Conservation (phyloP, 768 basidiomycete species). For the Rhodotorula babjevae region DNA sequence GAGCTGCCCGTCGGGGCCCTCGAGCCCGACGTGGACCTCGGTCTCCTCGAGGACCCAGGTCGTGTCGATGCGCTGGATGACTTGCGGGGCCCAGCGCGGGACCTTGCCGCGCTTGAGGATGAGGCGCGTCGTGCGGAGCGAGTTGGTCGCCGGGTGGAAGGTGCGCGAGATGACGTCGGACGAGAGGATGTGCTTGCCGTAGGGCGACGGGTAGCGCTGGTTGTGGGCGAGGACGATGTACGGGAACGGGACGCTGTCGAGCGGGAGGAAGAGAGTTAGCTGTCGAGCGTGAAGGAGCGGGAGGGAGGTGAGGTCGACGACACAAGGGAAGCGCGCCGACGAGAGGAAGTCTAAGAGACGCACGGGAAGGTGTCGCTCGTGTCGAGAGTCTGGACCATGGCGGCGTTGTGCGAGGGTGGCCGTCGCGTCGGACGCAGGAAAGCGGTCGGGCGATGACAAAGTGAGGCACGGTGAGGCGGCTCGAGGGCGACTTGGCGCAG, state of each 20-base stretch:
- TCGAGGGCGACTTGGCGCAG: too few relatives aligned
- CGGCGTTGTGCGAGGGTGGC: too few relatives aligned
- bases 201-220: constrained; percentile 91
- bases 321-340: too few relatives aligned
- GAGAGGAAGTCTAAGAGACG: not conserved
- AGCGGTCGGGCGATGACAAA: not conserved
- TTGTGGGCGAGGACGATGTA: constrained; percentile 91
- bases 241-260: constrained; percentile 80
- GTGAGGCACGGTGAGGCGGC: too few relatives aligned
- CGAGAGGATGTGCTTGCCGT: constrained; percentile 84
- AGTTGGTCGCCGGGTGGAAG: constrained; percentile 50
- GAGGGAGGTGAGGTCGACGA: not conserved
- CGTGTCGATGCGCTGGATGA: constrained; percentile 76
- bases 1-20: constrained; percentile 53
- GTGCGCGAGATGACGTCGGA: constrained; percentile 89
- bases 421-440: too few relatives aligned
- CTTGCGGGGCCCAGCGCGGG: constrained; percentile 82
- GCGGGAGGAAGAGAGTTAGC: not conserved
- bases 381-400: constrained; percentile 18
- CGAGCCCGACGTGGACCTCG: constrained; percentile 68
- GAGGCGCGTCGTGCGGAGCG: constrained; percentile 77
- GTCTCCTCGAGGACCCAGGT: constrained; percentile 94
- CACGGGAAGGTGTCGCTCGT: constrained; percentile 10
- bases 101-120: constrained; percentile 88
- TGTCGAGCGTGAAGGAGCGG: not conserved